Conservation (phyloP, 164 flowering plant genomes). For the Cinnamomum chago region DNA sequence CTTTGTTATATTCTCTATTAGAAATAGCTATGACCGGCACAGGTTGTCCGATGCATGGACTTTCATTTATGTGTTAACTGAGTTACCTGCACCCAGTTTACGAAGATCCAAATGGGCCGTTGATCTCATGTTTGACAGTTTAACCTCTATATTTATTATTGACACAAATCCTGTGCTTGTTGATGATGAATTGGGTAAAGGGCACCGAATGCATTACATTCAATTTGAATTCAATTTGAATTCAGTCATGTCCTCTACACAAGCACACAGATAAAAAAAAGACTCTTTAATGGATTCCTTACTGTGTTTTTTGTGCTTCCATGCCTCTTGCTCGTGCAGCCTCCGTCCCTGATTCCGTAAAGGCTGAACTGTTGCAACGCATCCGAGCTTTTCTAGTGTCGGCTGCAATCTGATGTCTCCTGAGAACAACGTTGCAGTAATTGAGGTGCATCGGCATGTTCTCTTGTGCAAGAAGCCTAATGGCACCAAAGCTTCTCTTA, state of each 20-base stretch:
- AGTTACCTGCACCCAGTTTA: too few species aligned
- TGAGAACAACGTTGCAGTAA: not conserved
- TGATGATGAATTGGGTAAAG: not conserved
- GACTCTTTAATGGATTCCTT: not conserved
- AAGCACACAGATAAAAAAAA: too few species aligned
- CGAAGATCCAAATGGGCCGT: not conserved
- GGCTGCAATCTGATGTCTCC: conserved; percentile 38
- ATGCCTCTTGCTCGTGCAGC: conserved; percentile 38
- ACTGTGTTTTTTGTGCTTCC: not conserved
- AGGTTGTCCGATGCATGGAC: not conserved
- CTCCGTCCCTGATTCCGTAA: conserved; percentile 74
- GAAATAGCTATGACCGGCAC: too few species aligned
- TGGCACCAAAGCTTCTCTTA: not conserved
- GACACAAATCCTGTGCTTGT: not conserved
- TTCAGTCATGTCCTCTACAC: too few species aligned
- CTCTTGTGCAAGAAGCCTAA: not conserved
- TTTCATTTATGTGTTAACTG: not conserved
- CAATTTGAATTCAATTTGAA: not conserved
- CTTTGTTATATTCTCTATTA: too few species aligned
- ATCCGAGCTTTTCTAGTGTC: conserved; percentile 60
- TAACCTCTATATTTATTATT: not conserved
- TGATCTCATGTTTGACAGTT: not conserved
- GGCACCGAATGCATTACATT: not conserved
- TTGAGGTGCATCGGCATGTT: not conserved
- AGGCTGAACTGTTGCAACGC: conserved; percentile 79